A percentile compares a stretch with the other conserved stretches of the same genome.
phyloP scores from a whole-genome alignment of 345 rosid genomes.

The Psidium guajava region DNA sequence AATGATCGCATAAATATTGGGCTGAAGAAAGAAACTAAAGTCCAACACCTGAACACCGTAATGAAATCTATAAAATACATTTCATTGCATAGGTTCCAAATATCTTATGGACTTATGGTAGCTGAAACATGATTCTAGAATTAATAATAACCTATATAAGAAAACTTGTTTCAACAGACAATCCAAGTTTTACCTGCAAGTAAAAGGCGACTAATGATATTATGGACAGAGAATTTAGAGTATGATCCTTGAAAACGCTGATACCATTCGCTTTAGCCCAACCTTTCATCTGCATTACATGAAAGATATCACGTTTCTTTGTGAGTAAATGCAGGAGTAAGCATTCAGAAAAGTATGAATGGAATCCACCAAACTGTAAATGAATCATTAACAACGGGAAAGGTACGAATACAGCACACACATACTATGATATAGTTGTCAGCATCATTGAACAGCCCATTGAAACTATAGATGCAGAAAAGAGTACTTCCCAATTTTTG shows the following conservation, averaged over 20 bases:
- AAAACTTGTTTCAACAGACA: neutral
- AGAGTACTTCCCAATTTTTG: neutral
- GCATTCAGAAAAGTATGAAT: neutral
- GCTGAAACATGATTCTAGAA: neutral
- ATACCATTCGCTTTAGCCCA: slow-evolving; percentile 47
- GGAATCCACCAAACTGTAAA: neutral
- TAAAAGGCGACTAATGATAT: slow-evolving; percentile 39
- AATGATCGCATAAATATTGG: no score
- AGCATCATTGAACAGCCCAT: neutral
- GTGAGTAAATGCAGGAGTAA: neutral
- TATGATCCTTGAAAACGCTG: slow-evolving; percentile 23
- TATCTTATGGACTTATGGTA: neutral
- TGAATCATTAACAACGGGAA: neutral
- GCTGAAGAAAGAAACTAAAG: neutral
- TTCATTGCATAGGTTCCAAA: neutral
- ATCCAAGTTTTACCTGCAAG: slow-evolving; percentile 28
- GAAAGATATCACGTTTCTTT: neutral
- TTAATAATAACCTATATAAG: neutral
- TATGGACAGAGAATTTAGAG: slow-evolving; percentile 42
- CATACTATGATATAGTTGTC: neutral
- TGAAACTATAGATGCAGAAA: neutral
- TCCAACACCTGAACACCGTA: neutral
- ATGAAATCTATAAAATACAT: neutral
- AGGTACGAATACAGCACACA: no score
- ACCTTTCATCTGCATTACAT: slow-evolving; percentile 24